Percentiles rank a stretch among this genome's conserved stretches.
phyloP scores from a whole-genome alignment of 768 basidiomycete genomes.

The Auriscalpium orientale region DNA sequence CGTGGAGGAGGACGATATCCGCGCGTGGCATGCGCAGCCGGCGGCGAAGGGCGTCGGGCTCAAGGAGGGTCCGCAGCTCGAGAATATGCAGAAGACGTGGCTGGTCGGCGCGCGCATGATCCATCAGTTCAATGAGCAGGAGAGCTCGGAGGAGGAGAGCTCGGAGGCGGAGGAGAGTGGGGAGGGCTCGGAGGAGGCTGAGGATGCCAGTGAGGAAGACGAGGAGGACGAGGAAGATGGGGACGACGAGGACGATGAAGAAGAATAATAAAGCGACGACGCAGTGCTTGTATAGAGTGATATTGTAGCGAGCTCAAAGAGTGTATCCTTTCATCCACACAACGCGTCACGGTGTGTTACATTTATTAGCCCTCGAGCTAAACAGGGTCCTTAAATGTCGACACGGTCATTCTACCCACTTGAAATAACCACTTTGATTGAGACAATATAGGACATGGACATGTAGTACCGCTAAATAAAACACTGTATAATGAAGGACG shows the following conservation, averaged over 20 bases:
- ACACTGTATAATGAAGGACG: too few relatives aligned
- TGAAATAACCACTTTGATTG: too few relatives aligned
- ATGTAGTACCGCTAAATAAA: too few relatives aligned
- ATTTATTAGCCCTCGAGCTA: too few relatives aligned
- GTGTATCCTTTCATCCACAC: too few relatives aligned
- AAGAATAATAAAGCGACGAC: conserved; percentile 23
- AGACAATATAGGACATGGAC: too few relatives aligned
- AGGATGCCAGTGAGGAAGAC: conserved; percentile 16
- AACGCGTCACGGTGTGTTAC: too few relatives aligned
- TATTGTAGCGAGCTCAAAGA: too few relatives aligned
- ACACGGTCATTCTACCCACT: too few relatives aligned
- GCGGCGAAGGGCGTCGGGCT: conserved; percentile 45
- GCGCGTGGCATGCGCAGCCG: conserved; percentile 70
- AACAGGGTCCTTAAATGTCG: too few relatives aligned
- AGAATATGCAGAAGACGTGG: conserved; percentile 65
- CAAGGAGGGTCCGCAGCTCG: conserved; percentile 32
- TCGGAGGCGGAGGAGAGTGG: conserved; percentile 18
- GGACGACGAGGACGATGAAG: conserved; percentile 25
- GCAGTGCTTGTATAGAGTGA: too few relatives aligned
- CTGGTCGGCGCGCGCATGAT: conserved; percentile 66
- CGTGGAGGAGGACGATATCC: conserved; percentile 83
- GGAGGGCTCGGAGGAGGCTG: conserved; percentile 8
- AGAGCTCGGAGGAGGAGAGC: conserved; percentile 41
- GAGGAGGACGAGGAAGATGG: conserved; percentile 18
- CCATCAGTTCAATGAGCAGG: conserved; percentile 74